phyloP scores from a whole-genome alignment of 345 rosid species.

The Eucalyptus cloeziana region DNA sequence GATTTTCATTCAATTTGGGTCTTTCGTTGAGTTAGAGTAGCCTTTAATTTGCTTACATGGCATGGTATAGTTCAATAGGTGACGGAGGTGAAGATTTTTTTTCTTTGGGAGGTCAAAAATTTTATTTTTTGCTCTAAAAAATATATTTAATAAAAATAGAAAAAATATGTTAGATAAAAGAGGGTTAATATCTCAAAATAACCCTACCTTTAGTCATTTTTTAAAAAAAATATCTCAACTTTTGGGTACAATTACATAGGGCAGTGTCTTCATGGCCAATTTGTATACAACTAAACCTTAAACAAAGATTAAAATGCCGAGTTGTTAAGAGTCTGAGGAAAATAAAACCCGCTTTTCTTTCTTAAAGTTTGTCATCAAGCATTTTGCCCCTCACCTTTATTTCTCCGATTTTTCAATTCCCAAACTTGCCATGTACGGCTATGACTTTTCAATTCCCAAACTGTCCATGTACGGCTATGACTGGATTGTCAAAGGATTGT shows the following conservation, averaged over 20 bases:
- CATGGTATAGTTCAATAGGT: neutral
- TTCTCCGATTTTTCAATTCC: neutral
- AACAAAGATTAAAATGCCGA: neutral
- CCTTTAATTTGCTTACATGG: neutral
- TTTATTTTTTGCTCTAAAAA: neutral
- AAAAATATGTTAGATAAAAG: neutral
- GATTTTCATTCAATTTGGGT: neutral
- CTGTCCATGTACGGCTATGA: neutral
- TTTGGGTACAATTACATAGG: neutral
- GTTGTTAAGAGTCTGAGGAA: neutral
- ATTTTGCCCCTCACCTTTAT: neutral
- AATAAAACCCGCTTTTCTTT: neutral
- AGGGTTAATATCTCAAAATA: neutral
- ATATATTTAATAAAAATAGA: neutral
- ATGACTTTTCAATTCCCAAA: neutral
- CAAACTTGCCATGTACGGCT: neutral
- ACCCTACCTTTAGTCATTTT: neutral
- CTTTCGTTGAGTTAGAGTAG: neutral
- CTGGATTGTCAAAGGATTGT: fast-evolving
- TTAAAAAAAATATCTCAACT: neutral
- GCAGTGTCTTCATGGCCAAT: neutral
- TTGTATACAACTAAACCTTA: neutral
- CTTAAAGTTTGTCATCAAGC: neutral
- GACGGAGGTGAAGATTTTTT: neutral
- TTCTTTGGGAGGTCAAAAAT: neutral